Evolutionary conservation across 345 rosid genomes (phyloP), one percentile per base, ranked within the genome.

Genomic region (Citrus hindsii): DNA sequence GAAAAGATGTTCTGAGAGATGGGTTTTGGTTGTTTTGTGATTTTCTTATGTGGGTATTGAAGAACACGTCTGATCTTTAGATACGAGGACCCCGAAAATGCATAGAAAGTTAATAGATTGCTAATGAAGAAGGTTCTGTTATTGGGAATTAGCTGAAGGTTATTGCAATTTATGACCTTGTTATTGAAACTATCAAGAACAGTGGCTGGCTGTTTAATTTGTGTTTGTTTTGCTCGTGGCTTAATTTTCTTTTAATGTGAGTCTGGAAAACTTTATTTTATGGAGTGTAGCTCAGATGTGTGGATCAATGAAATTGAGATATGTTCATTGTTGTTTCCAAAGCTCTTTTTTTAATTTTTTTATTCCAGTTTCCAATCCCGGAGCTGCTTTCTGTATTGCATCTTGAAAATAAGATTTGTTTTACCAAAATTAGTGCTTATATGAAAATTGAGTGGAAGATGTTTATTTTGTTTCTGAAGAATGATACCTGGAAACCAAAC

Each of bases 41-140:
- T 48, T 63, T 69, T 75, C 32, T 64, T 33, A 21, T 64, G 61
- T 12, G 62, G 76, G 48, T 64, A 48, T 48, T 75, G 71, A 46
- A 18, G 10, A 30, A 64, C 56, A 73, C 46, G 42, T 30, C 69
- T 42, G 69, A 42, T 74, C 37, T 40, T 46, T 12, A 46, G 14
- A 61, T 4, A 22, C 46, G 14, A 18, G 21, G 27, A 6, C 12
- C 4, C 37, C 0, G 33, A 27, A 32, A 13, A 46, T 13, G 51
- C 51, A 12, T 1, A 46, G 51, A 3, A 13, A 13, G 16, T 46
- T 12, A 13, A 13, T 12, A 12, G 51, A 12, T 40, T 13, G 38
- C 9, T 74, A 48, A 30, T 38, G 37, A 14, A 40, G 56, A 42
- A 32, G 40, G n/a, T 37, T 33, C 51, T 58, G 6, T 73, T 33